Conservation (phyloP, 805 yeast genomes). For the Candida suzukii region DNA sequence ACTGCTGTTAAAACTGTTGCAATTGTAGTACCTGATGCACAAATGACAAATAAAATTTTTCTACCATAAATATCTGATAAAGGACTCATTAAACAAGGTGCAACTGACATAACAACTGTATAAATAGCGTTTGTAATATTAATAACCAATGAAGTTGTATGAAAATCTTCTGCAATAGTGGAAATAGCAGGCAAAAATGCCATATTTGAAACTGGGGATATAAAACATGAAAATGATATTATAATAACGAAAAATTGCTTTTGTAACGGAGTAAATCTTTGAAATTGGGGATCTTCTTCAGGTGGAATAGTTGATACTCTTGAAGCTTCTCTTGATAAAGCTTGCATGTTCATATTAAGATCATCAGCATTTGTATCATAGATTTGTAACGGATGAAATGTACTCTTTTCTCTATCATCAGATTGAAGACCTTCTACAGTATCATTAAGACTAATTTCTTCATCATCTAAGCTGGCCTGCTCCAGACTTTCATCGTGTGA, state of each 20-base stretch:
- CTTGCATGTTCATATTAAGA: neutral
- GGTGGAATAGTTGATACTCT: conserved; percentile 11
- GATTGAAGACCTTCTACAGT: neutral
- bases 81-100: conserved; percentile 46
- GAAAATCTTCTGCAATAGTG: conserved; percentile 36
- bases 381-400: neutral
- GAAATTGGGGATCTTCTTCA: conserved; percentile 21
- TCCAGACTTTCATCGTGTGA: neutral
- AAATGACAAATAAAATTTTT: conserved; percentile 34
- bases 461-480: too few species aligned
- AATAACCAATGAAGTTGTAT: conserved; percentile 40
- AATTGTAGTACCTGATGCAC: conserved; percentile 25
- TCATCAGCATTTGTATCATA: neutral
- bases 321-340: neutral
- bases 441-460: neutral
- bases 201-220: conserved; percentile 37
- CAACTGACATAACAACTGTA: conserved; percentile 43
- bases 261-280: conserved; percentile 16
- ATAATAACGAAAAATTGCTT: conserved; percentile 26
- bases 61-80: conserved; percentile 49
- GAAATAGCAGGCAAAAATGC: conserved; percentile 48
- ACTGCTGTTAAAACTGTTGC: conserved; percentile 27
- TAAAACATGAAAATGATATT: conserved; percentile 32
- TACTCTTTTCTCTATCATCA: neutral
- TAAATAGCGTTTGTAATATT: conserved; percentile 44